phyloP scores from a whole-genome alignment of 2,329 filamentous ascomycete species.

The Calonectria hawksworthii region DNA sequence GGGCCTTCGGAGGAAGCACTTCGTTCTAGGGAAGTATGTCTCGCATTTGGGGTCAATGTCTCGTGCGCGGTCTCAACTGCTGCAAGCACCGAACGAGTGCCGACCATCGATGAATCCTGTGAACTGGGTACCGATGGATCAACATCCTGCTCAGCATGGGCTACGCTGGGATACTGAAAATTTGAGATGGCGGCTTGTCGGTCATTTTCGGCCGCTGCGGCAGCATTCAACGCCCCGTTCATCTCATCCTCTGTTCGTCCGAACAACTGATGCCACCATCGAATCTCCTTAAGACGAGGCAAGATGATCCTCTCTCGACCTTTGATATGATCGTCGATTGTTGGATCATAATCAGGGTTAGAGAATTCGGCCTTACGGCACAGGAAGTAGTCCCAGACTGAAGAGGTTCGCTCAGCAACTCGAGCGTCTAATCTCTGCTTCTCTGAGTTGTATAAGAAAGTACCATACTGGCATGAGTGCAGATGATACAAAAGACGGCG shows the following conservation, averaged over 20 bases:
- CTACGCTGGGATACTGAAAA: slow-evolving; percentile 48
- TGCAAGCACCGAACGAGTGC: slow-evolving; percentile 68
- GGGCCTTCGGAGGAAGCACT: slow-evolving; percentile 61
- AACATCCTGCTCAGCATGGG: slow-evolving; percentile 44
- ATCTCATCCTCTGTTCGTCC: slow-evolving; percentile 91
- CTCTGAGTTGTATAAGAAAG: slow-evolving; percentile 95
- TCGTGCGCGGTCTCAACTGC: slow-evolving; percentile 72
- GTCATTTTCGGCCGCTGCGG: slow-evolving; percentile 64
- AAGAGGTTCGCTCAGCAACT: slow-evolving; percentile 80
- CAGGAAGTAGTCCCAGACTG: slow-evolving; percentile 97
- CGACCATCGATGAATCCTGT: slow-evolving; percentile 54
- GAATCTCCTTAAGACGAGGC: slow-evolving; percentile 80
- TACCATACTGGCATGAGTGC: slow-evolving; percentile 96
- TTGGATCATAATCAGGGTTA: slow-evolving; percentile 82
- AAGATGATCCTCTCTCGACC: slow-evolving; percentile 89
- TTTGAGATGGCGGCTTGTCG: slow-evolving; percentile 54
- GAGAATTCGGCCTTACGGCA: slow-evolving; percentile 84
- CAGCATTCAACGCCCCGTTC: slow-evolving; percentile 78
- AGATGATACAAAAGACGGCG: slow-evolving; percentile 91
- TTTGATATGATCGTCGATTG: slow-evolving; percentile 82
- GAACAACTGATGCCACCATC: slow-evolving; percentile 95
- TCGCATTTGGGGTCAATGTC: slow-evolving; percentile 59
- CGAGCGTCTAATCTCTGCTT: slow-evolving; percentile 83
- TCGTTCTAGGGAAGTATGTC: slow-evolving; percentile 55
- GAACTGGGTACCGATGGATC: slow-evolving; percentile 50